Evolutionary conservation across 305 asterid species (phyloP).

Genomic region (Fraxinus angustifolia): DNA sequence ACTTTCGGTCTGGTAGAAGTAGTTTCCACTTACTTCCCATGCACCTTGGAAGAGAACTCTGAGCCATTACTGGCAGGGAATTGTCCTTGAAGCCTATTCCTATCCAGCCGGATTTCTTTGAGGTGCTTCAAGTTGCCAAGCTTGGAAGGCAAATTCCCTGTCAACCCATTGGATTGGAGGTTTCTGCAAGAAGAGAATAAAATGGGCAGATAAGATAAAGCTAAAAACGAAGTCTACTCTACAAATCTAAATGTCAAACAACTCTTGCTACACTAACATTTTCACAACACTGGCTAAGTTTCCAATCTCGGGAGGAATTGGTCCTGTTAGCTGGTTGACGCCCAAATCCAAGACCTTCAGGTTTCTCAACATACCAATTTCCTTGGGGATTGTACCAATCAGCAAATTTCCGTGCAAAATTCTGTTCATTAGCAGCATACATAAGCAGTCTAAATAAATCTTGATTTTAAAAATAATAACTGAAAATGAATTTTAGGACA

Average conservation of each 20-base stretch:
- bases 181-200: constrained; percentile 47
- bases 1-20: neutral
- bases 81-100: constrained; percentile 70
- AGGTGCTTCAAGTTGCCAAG: constrained; percentile 71
- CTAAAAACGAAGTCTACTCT: constrained; percentile 10
- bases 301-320: constrained; percentile 86
- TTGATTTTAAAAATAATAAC: neutral
- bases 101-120: constrained; percentile 76
- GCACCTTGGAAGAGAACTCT: constrained; percentile 30
- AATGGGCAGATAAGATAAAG: neutral
- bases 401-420: constrained; percentile 70
- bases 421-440: constrained; percentile 36
- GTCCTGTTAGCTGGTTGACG: constrained; percentile 69
- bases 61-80: constrained; percentile 63
- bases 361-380: constrained; percentile 69
- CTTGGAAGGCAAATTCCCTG: constrained; percentile 75
- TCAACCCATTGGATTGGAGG: constrained; percentile 80
- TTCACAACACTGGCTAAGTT: constrained; percentile 52
- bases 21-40: constrained; percentile 55
- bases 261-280: constrained; percentile 52
- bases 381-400: constrained; percentile 82
- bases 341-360: constrained; percentile 82
- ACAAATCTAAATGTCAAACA: constrained; percentile 8
- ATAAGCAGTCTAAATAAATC: constrained; percentile 11
- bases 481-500: neutral